These are phyloP conservation scores for Avena insularis DNA, from an alignment of 176 grass and related monocot genomes.

Conservation along the genomic window DNA sequence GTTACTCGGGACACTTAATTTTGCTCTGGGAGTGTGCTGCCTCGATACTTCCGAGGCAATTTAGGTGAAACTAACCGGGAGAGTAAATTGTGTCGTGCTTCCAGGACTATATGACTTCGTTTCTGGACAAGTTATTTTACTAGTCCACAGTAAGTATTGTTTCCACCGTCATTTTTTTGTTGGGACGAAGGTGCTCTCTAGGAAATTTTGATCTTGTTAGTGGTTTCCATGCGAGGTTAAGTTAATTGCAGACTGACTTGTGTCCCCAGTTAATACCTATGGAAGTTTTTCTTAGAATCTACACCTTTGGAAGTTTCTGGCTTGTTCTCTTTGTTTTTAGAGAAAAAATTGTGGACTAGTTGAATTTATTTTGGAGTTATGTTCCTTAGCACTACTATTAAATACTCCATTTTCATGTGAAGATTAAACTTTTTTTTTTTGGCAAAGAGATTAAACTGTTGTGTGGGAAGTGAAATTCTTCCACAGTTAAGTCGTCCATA, in stretches of 20 bases:
- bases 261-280: not conserved
- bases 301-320: not conserved
- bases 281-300: not conserved
- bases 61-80: constrained; percentile 19
- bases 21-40: not conserved
- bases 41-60: constrained; percentile 14
- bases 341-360: not conserved
- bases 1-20: not conserved
- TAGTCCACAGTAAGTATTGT: not conserved
- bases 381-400: not conserved
- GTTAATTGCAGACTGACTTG: not conserved
- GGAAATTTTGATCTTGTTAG: not conserved
- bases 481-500: not conserved
- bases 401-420: not conserved
- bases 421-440: not conserved
- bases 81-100: not conserved
- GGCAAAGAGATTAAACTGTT: not conserved
- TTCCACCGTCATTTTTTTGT: not conserved
- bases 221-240: constrained; percentile 6
- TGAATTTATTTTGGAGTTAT: constrained; percentile 19
- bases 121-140: not conserved
- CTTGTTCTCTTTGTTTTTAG: not conserved
- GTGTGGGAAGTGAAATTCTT: not conserved
- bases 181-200: not conserved
- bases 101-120: not conserved